These are phyloP conservation scores for Biancaea sappan DNA, from an alignment of 306 rosid species.

Conservation along the genomic window DNA sequence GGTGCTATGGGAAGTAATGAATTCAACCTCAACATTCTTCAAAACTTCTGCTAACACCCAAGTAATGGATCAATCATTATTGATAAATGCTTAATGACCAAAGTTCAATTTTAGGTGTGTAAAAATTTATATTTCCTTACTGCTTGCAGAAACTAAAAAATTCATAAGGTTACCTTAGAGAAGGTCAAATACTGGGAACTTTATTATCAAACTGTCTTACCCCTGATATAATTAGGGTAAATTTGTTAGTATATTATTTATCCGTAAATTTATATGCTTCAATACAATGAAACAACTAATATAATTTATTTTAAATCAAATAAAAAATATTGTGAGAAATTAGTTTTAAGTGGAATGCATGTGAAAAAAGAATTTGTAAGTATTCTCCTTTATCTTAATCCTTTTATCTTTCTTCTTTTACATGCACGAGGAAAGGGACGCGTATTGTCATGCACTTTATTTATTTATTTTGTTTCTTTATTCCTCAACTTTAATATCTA, in stretches of 20 bases:
- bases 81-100: neutral
- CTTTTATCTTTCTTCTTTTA: neutral
- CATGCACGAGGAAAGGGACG: conserved; percentile 12
- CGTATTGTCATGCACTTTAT: neutral
- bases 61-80: neutral
- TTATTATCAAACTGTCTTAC: neutral
- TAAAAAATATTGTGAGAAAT: no score
- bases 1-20: neutral
- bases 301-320: no score
- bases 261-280: no score
- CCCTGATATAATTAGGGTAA: neutral
- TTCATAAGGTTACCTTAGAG: neutral
- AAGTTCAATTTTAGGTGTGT: neutral
- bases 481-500: conserved; percentile 10
- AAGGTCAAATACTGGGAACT: neutral
- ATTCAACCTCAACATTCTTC: neutral
- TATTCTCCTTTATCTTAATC: neutral
- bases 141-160: neutral
- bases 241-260: no score
- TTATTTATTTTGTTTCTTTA: no score
- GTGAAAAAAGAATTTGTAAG: neutral
- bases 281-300: no score
- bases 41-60: neutral
- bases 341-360: neutral
- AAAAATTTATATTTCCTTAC: neutral